These are phyloP conservation scores for Calonectria pseudoreteaudii DNA, from an alignment of 2,329 filamentous ascomycete genomes.

Conservation along the genomic window DNA sequence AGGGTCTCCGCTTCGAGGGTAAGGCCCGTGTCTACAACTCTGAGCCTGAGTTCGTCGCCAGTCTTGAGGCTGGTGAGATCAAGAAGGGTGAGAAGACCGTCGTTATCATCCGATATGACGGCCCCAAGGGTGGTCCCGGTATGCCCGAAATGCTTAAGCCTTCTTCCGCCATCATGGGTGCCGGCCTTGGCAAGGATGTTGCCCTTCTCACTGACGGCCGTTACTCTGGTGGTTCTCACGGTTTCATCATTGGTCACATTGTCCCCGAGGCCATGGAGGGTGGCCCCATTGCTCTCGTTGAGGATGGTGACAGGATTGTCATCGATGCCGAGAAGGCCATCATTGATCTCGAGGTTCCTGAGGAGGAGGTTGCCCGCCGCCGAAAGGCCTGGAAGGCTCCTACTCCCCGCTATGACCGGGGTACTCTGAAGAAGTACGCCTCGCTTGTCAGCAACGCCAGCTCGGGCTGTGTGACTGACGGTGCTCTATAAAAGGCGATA, in stretches of 20 bases:
- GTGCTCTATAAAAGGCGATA: conserved; percentile 38
- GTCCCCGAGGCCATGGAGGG: conserved; percentile 89
- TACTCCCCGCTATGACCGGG: conserved; percentile 67
- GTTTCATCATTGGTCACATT: conserved; percentile 89
- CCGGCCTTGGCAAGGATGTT: conserved; percentile 81
- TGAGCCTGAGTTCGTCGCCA: conserved; percentile 82
- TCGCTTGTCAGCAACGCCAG: conserved; percentile 68
- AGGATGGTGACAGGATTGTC: conserved; percentile 82
- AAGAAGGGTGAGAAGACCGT: conserved; percentile 90
- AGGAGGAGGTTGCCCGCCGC: conserved; percentile 71
- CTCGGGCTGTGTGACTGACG: conserved; percentile 69
- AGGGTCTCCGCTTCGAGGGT: conserved; percentile 85
- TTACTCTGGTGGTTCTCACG: conserved; percentile 85
- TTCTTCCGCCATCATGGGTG: conserved; percentile 92
- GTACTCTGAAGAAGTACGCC: conserved; percentile 79
- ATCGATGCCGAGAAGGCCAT: conserved; percentile 84
- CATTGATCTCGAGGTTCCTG: conserved; percentile 75
- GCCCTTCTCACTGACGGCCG: conserved; percentile 80
- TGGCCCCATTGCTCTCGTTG: conserved; percentile 85
- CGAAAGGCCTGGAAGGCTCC: conserved; percentile 73
- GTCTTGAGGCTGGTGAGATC: conserved; percentile 81
- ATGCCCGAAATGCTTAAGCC: conserved; percentile 98
- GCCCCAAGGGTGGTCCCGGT: conserved; percentile 91
- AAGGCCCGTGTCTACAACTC: conserved; percentile 87
- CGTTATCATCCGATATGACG: conserved; percentile 91